Base-by-base conservation (phyloP, 225 moss, liverwort and hornwort species). In the Marchantia polymorpha region DNA sequence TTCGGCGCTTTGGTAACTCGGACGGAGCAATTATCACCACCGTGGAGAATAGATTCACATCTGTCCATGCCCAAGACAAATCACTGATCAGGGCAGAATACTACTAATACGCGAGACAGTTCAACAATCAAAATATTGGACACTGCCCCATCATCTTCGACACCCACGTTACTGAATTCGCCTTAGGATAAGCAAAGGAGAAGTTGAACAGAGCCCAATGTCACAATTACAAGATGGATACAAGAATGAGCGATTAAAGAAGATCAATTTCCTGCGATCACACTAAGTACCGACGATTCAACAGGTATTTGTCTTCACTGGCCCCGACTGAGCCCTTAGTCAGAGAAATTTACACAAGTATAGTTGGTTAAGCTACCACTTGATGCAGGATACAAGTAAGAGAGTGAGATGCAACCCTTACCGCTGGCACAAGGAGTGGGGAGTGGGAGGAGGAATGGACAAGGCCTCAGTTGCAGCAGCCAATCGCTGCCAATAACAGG, bases 31-130 rank as follows among this genome's bases (percentile, higher is more conserved):
- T 92, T 93, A 0, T 87, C 83, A 50, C 92, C 92, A 59, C 87
- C 83, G 81, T 90, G 86, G 76, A 95, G 77, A 69, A 93, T 73
- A 49, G 90, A 86, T 75, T 95, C 95, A 73, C 92, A 95, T 81
- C 91, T 95, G 89, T 74, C 11, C 79, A 39, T 67, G 86, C 11
- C 27, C 30, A 59, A 19, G 20, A 76, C 10, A 52, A 23, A 14
- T 52, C 25, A 51, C 72, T 72, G 10, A 72, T n/a, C 51, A 50
- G 25, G 52, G 25, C 6, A 67, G 23, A 51, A 10, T 9, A 6
- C 72, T 12, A 72, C 11, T 7, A 7, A 0, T 31, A 39, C 6
- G 13, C 17, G 6, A 69, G 31, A 20, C 16, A 16, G 31, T 25
- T 66, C 23, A 20, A 69, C 46, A 25, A 15, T n/a, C 7, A 64